phyloP scores from a whole-genome alignment of 1,139 yeast species.

The Candida sojae region DNA sequence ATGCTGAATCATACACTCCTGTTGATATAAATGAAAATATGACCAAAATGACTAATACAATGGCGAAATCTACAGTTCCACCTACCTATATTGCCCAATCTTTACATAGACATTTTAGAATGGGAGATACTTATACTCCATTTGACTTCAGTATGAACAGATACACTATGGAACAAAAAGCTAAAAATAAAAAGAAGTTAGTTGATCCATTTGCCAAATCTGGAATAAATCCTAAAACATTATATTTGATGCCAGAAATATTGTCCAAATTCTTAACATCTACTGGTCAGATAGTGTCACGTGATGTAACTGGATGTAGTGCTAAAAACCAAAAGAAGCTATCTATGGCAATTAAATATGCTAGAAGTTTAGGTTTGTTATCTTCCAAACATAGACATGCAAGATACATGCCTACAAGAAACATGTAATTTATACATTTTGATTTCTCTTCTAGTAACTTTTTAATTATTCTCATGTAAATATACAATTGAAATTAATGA shows the following conservation, averaged over 20 bases:
- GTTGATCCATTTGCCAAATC: slow-evolving; percentile 49
- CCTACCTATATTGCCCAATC: slow-evolving; percentile 24
- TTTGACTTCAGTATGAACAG: slow-evolving; percentile 70
- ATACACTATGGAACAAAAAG: slow-evolving; percentile 35
- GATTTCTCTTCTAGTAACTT: not conserved
- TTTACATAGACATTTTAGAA: slow-evolving; percentile 42
- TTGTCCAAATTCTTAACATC: slow-evolving; percentile 58
- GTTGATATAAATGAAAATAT: slow-evolving; percentile 4
- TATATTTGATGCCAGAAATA: slow-evolving; percentile 66
- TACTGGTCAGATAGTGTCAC: slow-evolving; percentile 68
- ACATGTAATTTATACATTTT: slow-evolving; percentile 21
- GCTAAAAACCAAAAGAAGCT: slow-evolving; percentile 63
- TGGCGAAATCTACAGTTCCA: slow-evolving; percentile 23
- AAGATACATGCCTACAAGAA: slow-evolving; percentile 42
- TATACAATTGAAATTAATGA: not conserved
- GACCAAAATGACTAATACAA: slow-evolving; percentile 18
- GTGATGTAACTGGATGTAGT: slow-evolving; percentile 67
- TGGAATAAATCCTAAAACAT: slow-evolving; percentile 64
- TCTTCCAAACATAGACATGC: slow-evolving; percentile 62
- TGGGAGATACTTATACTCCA: slow-evolving; percentile 63
- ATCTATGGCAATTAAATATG: slow-evolving; percentile 67
- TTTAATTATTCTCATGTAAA: not conserved
- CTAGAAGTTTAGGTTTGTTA: slow-evolving; percentile 67
- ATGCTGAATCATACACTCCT: slow-evolving; percentile 30
- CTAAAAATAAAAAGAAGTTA: slow-evolving; percentile 16